Base-by-base conservation (phyloP, 768 basidiomycete species). In the Lactarius akahatsu region DNA sequence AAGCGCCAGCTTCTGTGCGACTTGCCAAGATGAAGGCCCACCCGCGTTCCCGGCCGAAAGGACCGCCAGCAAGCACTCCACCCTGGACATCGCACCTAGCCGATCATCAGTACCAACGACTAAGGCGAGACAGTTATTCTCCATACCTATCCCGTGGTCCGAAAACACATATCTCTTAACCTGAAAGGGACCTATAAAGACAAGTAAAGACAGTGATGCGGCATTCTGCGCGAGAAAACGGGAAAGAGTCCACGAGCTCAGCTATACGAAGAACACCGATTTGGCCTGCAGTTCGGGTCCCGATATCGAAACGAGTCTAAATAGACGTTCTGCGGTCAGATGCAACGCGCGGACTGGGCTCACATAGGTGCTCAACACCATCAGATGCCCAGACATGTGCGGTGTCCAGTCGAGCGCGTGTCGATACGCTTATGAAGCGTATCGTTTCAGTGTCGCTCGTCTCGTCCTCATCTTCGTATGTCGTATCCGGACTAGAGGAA, bases 201-300 rank as follows among this genome's bases (percentile, higher is more conserved):
- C 59, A 26, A 61, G 34, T 50, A 66, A 62, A 50, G 47, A 58
- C 55, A 61, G 61, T 62, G 56, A 66, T 58, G 36, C 30, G 1
- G 36, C 56, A 62, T 57, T 34, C 38, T 4, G 16, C 41, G 56
- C 56, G 36, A 62, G 40, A 62, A 18, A 20, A 7, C 34, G 5
- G 28, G 11, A 66, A 66, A 66, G 61, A 66, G 65, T 66, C 60
- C 60, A 57, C 20, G 60, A 57, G 65, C 65, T 62, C 60, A 62
- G 13, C 65, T 61, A 34, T 34, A 34, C 34, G 1, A 34, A 34
- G 34, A 34, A 34, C 34, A 34, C 34, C 34, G 34, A 30, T 26
- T 23, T 34, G 32, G 20, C 38, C 41, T 20, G 38, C 50, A 30
- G 47, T 50, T 32, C 47, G 16, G 34, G 30, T 38, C 15, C 56